Conservation (phyloP, 257 asterid genomes). For the Thymus mandschuricus region DNA sequence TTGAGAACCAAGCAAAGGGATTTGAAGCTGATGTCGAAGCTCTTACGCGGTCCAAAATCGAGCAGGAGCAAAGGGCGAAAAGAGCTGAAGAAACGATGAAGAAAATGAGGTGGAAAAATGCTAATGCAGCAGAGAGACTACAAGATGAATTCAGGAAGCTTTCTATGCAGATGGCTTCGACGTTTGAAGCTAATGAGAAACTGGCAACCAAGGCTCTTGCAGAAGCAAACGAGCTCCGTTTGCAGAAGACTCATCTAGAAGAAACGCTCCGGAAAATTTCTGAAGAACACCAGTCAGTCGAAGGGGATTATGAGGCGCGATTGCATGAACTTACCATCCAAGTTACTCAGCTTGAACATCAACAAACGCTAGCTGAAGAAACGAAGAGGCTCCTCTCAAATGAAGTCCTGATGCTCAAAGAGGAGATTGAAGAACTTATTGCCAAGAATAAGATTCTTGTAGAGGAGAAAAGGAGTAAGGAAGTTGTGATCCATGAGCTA, state of each 20-base stretch:
- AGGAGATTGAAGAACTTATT: constrained; percentile 43
- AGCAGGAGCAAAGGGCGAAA: constrained; percentile 84
- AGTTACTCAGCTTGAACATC: constrained; percentile 46
- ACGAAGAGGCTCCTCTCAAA: constrained; percentile 41
- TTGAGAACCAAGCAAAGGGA: constrained; percentile 66
- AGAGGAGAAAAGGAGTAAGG: constrained; percentile 47
- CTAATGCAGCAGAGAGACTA: constrained; percentile 75
- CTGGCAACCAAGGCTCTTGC: constrained; percentile 67
- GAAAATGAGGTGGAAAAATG: constrained; percentile 75
- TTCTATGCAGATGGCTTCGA: constrained; percentile 74
- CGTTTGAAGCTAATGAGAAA: constrained; percentile 82
- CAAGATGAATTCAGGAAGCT: constrained; percentile 79
- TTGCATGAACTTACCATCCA: constrained; percentile 43
- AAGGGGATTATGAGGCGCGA: constrained; percentile 50
- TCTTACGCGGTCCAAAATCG: constrained; percentile 57
- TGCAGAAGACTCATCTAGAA: constrained; percentile 55
- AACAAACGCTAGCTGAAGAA: constrained; percentile 48
- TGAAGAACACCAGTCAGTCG: constrained; percentile 49
- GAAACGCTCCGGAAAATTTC: constrained; percentile 49
- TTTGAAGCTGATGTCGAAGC: constrained; percentile 68
- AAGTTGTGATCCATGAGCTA: constrained; percentile 41
- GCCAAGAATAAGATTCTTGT: constrained; percentile 44
- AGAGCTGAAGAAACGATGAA: constrained; percentile 75
- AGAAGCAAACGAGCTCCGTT: constrained; percentile 73
- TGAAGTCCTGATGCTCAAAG: constrained; percentile 50